These are phyloP conservation scores for Lactifluus hygrophoroides DNA, from an alignment of 768 basidiomycete species.

Conservation along the genomic window DNA sequence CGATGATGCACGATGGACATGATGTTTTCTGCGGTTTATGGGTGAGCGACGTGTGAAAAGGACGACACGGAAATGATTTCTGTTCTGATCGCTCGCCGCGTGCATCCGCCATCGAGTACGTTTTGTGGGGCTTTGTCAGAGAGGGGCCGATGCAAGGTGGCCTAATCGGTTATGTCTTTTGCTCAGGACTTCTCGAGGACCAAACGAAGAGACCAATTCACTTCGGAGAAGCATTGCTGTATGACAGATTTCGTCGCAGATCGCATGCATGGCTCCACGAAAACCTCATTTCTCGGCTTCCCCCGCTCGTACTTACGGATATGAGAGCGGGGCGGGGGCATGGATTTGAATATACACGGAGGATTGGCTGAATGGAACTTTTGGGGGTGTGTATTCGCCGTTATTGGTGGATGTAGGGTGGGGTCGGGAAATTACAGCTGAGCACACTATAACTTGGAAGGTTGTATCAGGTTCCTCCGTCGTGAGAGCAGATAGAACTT, in stretches of 20 bases:
- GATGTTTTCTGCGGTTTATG: slow-evolving; percentile 28
- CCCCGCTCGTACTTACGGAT: slow-evolving; percentile 17
- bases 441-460: slow-evolving; percentile 24
- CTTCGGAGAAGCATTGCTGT: slow-evolving; percentile 30
- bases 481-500: slow-evolving; percentile 30
- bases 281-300: slow-evolving; percentile 4
- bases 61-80: neutral
- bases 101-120: slow-evolving; percentile 25
- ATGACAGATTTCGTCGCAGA: slow-evolving; percentile 33
- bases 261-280: slow-evolving; percentile 28
- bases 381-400: slow-evolving; percentile 20
- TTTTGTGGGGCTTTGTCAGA: neutral
- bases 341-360: slow-evolving; percentile 31
- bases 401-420: too few relatives aligned
- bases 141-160: slow-evolving; percentile 25
- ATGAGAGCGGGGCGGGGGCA: slow-evolving; percentile 28
- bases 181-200: slow-evolving; percentile 41
- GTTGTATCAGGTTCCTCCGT: slow-evolving; percentile 31
- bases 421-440: slow-evolving; percentile 25
- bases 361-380: slow-evolving; percentile 29
- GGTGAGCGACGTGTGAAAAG: neutral
- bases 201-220: slow-evolving; percentile 35
- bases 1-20: slow-evolving; percentile 34
- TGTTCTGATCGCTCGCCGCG: slow-evolving; percentile 26
- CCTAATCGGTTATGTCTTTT: slow-evolving; percentile 20